phyloP scores from a whole-genome alignment of 495 filamentous ascomycete genomes.

The Aspergillus conjunctus region DNA sequence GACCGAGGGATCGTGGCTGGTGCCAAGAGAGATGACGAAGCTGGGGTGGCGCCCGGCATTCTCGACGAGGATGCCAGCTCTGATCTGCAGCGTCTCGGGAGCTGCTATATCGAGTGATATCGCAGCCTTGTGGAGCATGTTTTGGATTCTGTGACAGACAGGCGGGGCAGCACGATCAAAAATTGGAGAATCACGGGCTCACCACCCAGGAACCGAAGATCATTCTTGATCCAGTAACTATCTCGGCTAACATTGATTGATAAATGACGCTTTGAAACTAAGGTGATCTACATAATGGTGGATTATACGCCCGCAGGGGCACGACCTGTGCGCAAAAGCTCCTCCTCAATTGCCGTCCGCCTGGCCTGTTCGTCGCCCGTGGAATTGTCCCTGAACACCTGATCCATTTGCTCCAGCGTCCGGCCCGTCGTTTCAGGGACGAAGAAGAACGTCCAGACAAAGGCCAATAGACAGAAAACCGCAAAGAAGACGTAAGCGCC shows the following conservation, averaged over 20 bases:
- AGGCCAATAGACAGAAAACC: conserved; percentile 56
- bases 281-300: neutral
- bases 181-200: too few relatives aligned
- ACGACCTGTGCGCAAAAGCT: conserved; percentile 24
- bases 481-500: conserved; percentile 60
- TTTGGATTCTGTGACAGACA: too few relatives aligned
- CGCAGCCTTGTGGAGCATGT: neutral
- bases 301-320: neutral
- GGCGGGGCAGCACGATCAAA: too few relatives aligned
- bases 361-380: conserved; percentile 43
- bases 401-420: conserved; percentile 61
- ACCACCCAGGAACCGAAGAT: too few relatives aligned
- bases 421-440: conserved; percentile 61
- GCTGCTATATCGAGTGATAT: neutral
- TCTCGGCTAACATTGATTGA: neutral
- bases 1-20: neutral
- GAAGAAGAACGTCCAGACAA: conserved; percentile 56
- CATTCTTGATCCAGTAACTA: too few relatives aligned
- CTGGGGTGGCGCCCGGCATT: neutral
- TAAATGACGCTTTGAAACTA: neutral
- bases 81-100: neutral
- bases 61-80: neutral
- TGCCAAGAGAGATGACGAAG: neutral
- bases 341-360: conserved; percentile 41
- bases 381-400: conserved; percentile 51